Percentiles rank a stretch among this genome's conserved stretches.
These are phyloP conservation scores for Wallacemonas sp. DNA, from an alignment of 208 protist species.

Conservation along the genomic window DNA sequence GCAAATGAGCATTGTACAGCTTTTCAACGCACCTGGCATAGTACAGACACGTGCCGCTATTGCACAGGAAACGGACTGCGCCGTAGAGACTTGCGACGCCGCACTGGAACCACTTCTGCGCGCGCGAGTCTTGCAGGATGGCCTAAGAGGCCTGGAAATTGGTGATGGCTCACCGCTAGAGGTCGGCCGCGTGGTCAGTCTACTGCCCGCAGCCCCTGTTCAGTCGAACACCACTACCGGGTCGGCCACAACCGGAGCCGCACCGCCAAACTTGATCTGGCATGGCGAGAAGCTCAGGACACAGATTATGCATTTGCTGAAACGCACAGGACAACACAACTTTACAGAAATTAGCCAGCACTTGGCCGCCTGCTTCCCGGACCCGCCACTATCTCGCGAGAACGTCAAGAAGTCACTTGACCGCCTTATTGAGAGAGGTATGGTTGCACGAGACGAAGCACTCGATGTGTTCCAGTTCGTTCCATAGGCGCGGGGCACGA, in stretches of 20 bases:
- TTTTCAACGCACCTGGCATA: slow-evolving; percentile 41
- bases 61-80: slow-evolving; percentile 27
- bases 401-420: slow-evolving; percentile 65
- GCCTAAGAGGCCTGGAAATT: not conserved
- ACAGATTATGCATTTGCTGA: slow-evolving; percentile 30
- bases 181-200: not conserved
- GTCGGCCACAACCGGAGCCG: not conserved
- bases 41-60: slow-evolving; percentile 34
- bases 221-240: not conserved
- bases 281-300: not conserved
- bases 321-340: slow-evolving; percentile 26
- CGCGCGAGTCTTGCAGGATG: not conserved
- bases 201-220: not conserved
- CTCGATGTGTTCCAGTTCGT: slow-evolving; percentile 23
- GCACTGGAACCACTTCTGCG: slow-evolving; percentile 28
- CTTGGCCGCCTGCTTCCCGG: slow-evolving; percentile 17
- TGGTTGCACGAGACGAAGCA: slow-evolving; percentile 41
- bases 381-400: slow-evolving; percentile 17
- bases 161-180: not conserved
- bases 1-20: slow-evolving; percentile 43
- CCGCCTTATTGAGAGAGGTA: slow-evolving; percentile 58
- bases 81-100: slow-evolving; percentile 23
- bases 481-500: slow-evolving; percentile 34
- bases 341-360: slow-evolving; percentile 25
- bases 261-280: not conserved